A percentile compares a stretch with the other conserved stretches of the same genome.
phyloP scores from a whole-genome alignment of 768 basidiomycete species.

The Hebeloma cylindrosporum region DNA sequence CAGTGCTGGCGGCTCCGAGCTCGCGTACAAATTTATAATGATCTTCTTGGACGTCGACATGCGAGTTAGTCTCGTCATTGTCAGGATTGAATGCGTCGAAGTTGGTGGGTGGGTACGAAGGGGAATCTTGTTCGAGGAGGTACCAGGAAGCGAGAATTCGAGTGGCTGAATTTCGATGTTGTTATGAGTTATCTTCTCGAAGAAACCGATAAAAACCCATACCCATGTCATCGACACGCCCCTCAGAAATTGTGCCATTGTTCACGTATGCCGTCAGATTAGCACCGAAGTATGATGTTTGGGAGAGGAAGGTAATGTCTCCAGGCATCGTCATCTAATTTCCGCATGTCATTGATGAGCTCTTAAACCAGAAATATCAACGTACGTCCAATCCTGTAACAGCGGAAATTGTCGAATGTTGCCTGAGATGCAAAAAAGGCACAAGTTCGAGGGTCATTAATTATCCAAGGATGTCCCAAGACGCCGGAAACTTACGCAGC shows the following conservation, averaged over 20 bases:
- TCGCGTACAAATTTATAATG: constrained; percentile 68
- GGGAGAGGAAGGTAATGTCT: constrained; percentile 49
- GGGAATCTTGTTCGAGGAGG: constrained; percentile 60
- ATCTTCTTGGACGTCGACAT: constrained; percentile 67
- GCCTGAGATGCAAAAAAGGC: background rate
- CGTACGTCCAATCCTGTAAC: constrained; percentile 65
- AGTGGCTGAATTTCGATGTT: constrained; percentile 46
- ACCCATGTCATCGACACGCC: constrained; percentile 78
- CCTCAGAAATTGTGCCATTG: constrained; percentile 67
- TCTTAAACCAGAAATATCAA: background rate
- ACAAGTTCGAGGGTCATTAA: background rate
- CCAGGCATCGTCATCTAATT: constrained; percentile 72
- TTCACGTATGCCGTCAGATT: constrained; percentile 68
- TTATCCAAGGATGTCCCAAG: background rate
- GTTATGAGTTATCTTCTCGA: background rate
- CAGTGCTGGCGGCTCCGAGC: constrained; percentile 72
- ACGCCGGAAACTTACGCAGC: constrained; percentile 40
- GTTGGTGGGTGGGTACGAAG: constrained; percentile 62
- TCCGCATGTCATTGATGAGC: background rate
- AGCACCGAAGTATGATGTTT: constrained; percentile 59
- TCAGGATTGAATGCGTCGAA: constrained; percentile 65
- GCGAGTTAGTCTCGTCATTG: constrained; percentile 54
- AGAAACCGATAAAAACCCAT: constrained; percentile 21
- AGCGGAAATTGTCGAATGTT: constrained; percentile 55
- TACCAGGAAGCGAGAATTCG: constrained; percentile 78